Conservation (phyloP, 768 basidiomycete species). For the Lactifluus echinatus region DNA sequence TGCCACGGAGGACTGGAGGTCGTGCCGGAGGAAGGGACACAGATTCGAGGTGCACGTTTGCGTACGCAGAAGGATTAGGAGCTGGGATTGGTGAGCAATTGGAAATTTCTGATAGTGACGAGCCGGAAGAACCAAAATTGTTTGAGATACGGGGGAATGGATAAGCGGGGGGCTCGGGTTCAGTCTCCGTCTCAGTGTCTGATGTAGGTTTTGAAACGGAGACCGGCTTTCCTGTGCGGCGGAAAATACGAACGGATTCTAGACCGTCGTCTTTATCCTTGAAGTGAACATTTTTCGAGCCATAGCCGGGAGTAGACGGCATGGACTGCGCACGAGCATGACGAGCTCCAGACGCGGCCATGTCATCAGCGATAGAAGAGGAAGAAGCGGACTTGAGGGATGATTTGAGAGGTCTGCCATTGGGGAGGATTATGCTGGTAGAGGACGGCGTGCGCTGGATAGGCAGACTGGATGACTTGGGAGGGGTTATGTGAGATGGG, state of each 20-base stretch:
- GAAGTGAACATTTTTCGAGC: constrained; percentile 84
- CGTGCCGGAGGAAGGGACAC: constrained; percentile 30
- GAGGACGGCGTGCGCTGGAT: constrained; percentile 23
- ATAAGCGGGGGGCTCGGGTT: constrained; percentile 25
- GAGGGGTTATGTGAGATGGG: background rate
- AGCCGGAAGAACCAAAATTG: constrained; percentile 20
- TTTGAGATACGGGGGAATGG: constrained; percentile 22
- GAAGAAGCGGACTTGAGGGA: constrained; percentile 65
- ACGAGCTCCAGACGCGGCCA: constrained; percentile 23
- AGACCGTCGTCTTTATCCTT: constrained; percentile 50
- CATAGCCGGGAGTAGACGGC: constrained; percentile 46
- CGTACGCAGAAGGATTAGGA: constrained; percentile 24
- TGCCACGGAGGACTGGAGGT: constrained; percentile 50
- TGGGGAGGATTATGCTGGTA: constrained; percentile 45
- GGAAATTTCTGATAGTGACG: constrained; percentile 25
- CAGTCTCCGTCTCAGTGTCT: constrained; percentile 25
- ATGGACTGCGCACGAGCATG: constrained; percentile 42
- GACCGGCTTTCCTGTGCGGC: constrained; percentile 61
- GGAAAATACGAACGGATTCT: constrained; percentile 54
- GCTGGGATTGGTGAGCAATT: constrained; percentile 29
- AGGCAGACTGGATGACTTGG: background rate
- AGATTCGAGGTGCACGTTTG: constrained; percentile 34
- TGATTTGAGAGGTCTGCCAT: constrained; percentile 81
- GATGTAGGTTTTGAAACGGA: constrained; percentile 42
- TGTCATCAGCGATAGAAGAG: constrained; percentile 36